A percentile compares a stretch with the other conserved stretches of the same genome.
Conservation (phyloP, 208 protist genomes). For the Leishmania guyanensis region DNA sequence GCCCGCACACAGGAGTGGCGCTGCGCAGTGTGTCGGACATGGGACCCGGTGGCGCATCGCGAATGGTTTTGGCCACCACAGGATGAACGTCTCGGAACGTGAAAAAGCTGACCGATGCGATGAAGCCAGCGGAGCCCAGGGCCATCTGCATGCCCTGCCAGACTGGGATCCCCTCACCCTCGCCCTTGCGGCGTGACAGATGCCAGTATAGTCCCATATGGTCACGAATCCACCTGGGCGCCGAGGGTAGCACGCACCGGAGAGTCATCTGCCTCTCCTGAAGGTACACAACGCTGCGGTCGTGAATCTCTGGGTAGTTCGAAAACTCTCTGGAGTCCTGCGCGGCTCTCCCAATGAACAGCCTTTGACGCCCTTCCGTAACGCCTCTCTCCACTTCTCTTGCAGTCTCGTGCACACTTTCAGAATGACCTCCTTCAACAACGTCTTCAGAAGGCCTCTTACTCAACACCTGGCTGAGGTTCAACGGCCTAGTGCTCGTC, state of each 20-base stretch:
- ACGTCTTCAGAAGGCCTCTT: neutral
- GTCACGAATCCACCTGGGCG: constrained; percentile 13
- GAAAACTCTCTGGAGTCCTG: neutral
- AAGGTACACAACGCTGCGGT: constrained; percentile 6
- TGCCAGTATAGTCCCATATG: constrained; percentile 7
- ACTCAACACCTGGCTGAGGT: neutral
- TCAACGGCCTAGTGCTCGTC: neutral
- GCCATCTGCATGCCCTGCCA: neutral
- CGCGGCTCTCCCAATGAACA: neutral
- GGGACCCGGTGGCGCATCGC: constrained; percentile 1
- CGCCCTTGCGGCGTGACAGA: neutral
- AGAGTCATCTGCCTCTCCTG: neutral
- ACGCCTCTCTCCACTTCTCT: neutral
- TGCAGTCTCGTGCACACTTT: neutral
- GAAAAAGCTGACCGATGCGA: constrained; percentile 1
- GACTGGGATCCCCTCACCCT: neutral
- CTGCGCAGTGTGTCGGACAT: constrained; percentile 23
- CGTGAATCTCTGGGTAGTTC: neutral
- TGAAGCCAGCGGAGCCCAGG: constrained; percentile 6
- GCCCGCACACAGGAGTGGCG: constrained; percentile 9
- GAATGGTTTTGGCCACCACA: constrained; percentile 16
- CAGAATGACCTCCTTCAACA: neutral
- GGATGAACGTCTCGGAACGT: constrained; percentile 1
- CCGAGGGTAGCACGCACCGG: neutral
- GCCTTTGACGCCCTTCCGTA: neutral